Percentiles rank a stretch among this genome's conserved stretches.
Evolutionary conservation across 2,329 filamentous ascomycete species (phyloP).

Genomic region (Colletotrichum sp.): DNA sequence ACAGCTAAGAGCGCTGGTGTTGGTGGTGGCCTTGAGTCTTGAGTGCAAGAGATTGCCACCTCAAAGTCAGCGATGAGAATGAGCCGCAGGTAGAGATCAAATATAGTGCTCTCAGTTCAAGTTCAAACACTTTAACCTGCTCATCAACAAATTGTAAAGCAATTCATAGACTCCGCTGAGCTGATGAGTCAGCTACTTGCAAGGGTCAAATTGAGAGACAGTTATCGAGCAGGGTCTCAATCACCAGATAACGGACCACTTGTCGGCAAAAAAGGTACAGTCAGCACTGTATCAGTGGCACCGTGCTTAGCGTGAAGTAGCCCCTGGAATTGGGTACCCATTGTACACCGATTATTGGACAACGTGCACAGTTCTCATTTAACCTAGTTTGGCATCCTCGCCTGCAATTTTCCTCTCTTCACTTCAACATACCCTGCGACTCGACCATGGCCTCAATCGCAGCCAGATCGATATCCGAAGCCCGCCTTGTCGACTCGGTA

Average conservation of each 20-base stretch:
- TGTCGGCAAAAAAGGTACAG: not conserved
- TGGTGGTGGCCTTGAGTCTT: not conserved
- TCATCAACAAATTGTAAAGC: not conserved
- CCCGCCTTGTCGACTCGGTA: not conserved
- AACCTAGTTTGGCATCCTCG: not conserved
- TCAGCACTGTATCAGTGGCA: not conserved
- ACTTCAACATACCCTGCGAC: not conserved
- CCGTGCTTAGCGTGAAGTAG: not conserved
- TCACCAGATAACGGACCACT: not conserved
- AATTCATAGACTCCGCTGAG: not conserved
- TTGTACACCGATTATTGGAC: not conserved
- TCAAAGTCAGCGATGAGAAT: not conserved
- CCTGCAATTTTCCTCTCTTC: not conserved
- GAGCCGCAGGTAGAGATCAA: not conserved
- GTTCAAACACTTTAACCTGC: not conserved
- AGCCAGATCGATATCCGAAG: not conserved
- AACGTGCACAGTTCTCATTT: not conserved
- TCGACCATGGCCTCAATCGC: not conserved
- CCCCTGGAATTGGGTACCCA: not conserved
- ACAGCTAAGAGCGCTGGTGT: not conserved
- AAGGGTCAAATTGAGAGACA: not conserved
- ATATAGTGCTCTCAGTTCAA: not conserved
- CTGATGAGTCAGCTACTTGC: not conserved
- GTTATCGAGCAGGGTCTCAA: not conserved
- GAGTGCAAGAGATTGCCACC: not conserved